Base-by-base conservation (phyloP, 2,329 filamentous ascomycete species). In the Grosmannia serpens region DNA sequence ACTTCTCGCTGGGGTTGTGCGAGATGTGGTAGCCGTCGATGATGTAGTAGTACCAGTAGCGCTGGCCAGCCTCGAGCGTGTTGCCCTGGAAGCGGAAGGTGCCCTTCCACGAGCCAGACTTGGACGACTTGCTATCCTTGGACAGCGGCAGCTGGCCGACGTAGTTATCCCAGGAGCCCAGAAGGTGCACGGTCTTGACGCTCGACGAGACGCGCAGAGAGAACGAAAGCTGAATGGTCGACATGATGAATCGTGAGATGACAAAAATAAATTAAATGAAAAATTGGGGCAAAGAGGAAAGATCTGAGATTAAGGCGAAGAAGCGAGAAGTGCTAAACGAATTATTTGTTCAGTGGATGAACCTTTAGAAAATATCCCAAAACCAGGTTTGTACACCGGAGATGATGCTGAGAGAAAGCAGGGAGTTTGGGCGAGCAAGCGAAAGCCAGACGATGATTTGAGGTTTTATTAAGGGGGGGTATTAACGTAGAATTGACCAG, bases 21-120 rank as follows among this genome's bases (percentile, higher is more conserved):
- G 91, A 91, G 73, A 95, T 87, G 74, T 96, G 91, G 84, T 96
- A 96, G 67, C 94, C 94, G 74, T 99, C 94, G 74, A 97, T 94
- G 85, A 97, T 96, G 82, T 96, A 99, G 85, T 99, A 99, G 86
- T 97, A 99, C 94, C 94, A 99, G 85, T 97, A 97, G 71, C 92
- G 87, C 72, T 89, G 85, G 72, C 92, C 91, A 67, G 89, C 80
- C 79, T 92, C 86, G 68, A 97, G 83, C 61, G 89, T 92, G 62
- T 84, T 77, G 71, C 87, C 87, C 76, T 94, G 88, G 78, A 99
- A 96, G 77, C 90, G 87, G 81, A 99, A 96, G 69, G 90, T 95
- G 70, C 92, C 94, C 73, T 91, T 89, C 91, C 92, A 97, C 67
- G 88, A 88, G 70, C 91, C 91, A 59, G 87, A 84, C 80, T 96